Percentiles rank a stretch among this genome's conserved stretches.
phyloP scores from a whole-genome alignment of 371 early-diverging fungal species.

The Rhizopus delemar region DNA sequence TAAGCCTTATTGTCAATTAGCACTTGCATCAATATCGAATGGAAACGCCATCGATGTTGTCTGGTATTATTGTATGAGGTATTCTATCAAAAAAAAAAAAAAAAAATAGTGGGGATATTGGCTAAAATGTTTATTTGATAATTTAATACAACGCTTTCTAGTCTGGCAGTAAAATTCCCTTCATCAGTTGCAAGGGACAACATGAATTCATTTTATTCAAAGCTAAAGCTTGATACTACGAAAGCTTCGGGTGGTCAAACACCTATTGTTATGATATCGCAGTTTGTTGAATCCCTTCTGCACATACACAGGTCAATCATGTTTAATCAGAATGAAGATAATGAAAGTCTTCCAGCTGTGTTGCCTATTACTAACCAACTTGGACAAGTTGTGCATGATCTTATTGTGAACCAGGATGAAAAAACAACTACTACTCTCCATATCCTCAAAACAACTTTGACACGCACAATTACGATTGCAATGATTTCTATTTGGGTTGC shows the following conservation, averaged over 20 bases:
- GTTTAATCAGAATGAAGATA: conserved; percentile 30
- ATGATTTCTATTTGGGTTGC: conserved; percentile 48
- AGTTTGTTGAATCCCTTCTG: conserved; percentile 43
- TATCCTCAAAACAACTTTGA: conserved; percentile 40
- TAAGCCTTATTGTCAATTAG: conserved; percentile 54
- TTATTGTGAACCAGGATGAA: background rate
- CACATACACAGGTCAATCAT: conserved; percentile 42
- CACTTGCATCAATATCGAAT: conserved; percentile 43
- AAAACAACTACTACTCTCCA: conserved; percentile 22
- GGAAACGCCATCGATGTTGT: conserved; percentile 54
- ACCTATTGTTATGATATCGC: conserved; percentile 21
- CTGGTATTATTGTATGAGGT: conserved; percentile 57
- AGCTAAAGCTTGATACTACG: conserved; percentile 28
- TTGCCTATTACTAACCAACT: conserved; percentile 12
- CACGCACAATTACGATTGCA: conserved; percentile 36
- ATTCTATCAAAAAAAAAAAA: conserved; percentile 1
- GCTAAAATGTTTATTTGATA: background rate
- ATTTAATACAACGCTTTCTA: conserved; percentile 2
- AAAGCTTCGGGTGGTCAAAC: conserved; percentile 2
- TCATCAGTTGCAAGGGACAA: conserved; percentile 47
- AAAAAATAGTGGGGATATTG: background rate
- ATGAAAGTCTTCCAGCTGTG: conserved; percentile 12
- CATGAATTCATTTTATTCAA: conserved; percentile 47
- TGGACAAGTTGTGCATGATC: background rate
- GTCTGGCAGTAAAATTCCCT: conserved; percentile 47